Evolutionary conservation across 208 protist genomes (phyloP).

Genomic region (Willaertia magna): DNA sequence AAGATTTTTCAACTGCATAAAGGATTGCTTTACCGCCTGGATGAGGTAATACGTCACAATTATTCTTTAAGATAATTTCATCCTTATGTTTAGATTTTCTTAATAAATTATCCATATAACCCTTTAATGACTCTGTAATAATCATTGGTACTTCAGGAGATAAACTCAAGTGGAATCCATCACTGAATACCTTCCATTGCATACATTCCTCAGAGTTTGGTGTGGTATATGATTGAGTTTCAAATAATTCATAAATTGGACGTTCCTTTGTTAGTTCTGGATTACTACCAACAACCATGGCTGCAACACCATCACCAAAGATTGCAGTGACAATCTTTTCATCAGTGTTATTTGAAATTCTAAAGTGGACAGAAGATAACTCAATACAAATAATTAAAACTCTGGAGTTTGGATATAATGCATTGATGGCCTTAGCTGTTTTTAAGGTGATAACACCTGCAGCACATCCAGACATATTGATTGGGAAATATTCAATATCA

Average conservation of each 20-base stretch:
- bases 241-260: not conserved
- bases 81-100: not conserved
- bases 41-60: not conserved
- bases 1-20: not conserved
- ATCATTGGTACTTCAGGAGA: not conserved
- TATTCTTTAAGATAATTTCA: not conserved
- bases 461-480: not conserved
- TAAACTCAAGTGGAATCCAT: not conserved
- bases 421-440: not conserved
- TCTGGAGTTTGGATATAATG: not conserved
- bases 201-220: not conserved
- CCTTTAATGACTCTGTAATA: not conserved
- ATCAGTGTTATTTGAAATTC: not conserved
- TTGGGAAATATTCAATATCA: not conserved
- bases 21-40: conserved; percentile 9
- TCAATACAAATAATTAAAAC: conserved; percentile 1
- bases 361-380: not conserved
- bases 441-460: not conserved
- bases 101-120: not conserved
- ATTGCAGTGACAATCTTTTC: not conserved
- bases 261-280: not conserved
- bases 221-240: not conserved
- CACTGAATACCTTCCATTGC: not conserved
- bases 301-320: not conserved
- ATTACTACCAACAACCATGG: not conserved